Evolutionary conservation across 2,329 filamentous ascomycete species (phyloP), one percentile per base, ranked within the genome.

Genomic region (Malbranchea zuffiana): DNA sequence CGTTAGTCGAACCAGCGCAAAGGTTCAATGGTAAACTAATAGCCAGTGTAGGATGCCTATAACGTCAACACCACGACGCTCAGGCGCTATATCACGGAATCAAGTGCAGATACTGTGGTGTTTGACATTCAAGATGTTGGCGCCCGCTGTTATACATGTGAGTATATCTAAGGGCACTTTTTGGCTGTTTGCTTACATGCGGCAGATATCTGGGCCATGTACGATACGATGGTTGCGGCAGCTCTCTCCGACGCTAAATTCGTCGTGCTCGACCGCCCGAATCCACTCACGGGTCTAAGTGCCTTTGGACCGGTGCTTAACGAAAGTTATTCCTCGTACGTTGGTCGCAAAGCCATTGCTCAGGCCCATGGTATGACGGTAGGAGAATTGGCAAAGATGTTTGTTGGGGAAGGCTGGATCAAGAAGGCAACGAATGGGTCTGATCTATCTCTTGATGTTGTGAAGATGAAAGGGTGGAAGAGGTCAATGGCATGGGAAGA

Each of bases 51-150:
- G n/a, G n/a, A n/a, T n/a, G n/a, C n/a, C n/a, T n/a, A n/a, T n/a
- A n/a, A n/a, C n/a, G n/a, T n/a, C n/a, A n/a, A n/a, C n/a, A n/a
- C n/a, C n/a, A n/a, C n/a, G n/a, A n/a, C n/a, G n/a, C 19, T 35
- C 10, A 35, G 1, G 21, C 6, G 32, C 19, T 35, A 25, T 18
- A 35, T 35, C 3, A 13, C 2, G 2, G 21, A 35, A 23, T 35
- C 32, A 6, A 21, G 32, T 3, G 32, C 32, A 10, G 32, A 35
- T 25, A 35, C 32, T 21, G 32, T 35, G 6, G 32, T 35, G 6
- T 35, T 35, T 35, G 32, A 35, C 26, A 35, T 35, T 18, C 32
- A 35, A 24, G 32, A 35, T 17, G 32, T 35, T 15, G 32, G 32
- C 3, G 17, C 32, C 6, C 32, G 18, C 3, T 35, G 23, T 26